phyloP scores from a whole-genome alignment of 2,329 filamentous ascomycete genomes.

The Fusarium aywerte region DNA sequence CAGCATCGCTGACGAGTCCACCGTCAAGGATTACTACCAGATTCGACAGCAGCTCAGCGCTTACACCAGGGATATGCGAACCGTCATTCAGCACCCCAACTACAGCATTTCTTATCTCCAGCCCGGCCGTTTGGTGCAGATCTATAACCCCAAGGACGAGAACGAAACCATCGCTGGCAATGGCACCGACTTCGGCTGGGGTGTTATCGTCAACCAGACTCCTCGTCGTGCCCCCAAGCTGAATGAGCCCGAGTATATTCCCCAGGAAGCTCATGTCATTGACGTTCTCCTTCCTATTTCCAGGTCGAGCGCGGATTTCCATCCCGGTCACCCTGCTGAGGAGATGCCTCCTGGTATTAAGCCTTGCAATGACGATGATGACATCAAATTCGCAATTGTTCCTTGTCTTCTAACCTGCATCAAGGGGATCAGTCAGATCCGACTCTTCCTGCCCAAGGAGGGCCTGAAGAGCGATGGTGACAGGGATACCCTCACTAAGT shows the following conservation, averaged over 20 bases:
- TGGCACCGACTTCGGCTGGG: conserved; percentile 87
- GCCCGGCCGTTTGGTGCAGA: conserved; percentile 84
- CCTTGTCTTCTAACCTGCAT: conserved; percentile 88
- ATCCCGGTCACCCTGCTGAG: conserved; percentile 47
- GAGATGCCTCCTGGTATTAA: conserved; percentile 72
- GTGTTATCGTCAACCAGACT: conserved; percentile 81
- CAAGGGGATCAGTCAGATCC: conserved; percentile 83
- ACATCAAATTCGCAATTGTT: conserved; percentile 59
- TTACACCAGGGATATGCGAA: conserved; percentile 88
- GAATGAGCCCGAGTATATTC: conserved; percentile 72
- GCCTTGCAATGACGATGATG: conserved; percentile 47
- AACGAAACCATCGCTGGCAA: conserved; percentile 51
- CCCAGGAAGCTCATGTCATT: conserved; percentile 82
- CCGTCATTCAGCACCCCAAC: conserved; percentile 90
- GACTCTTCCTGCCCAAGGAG: conserved; percentile 84
- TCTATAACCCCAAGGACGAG: conserved; percentile 74
- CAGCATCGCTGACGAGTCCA: conserved; percentile 84
- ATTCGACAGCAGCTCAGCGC: conserved; percentile 84
- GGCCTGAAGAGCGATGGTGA: conserved; percentile 72
- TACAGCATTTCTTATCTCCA: conserved; percentile 88
- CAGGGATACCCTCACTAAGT: conserved; percentile 73
- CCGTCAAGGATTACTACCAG: conserved; percentile 94
- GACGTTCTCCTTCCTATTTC: conserved; percentile 79
- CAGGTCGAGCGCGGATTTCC: conserved; percentile 60
- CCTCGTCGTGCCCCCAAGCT: conserved; percentile 73